A percentile compares a stretch with the other conserved stretches of the same genome.
Conservation (phyloP, 2,329 filamentous ascomycete genomes). For the Ambrosiella beaveri region DNA sequence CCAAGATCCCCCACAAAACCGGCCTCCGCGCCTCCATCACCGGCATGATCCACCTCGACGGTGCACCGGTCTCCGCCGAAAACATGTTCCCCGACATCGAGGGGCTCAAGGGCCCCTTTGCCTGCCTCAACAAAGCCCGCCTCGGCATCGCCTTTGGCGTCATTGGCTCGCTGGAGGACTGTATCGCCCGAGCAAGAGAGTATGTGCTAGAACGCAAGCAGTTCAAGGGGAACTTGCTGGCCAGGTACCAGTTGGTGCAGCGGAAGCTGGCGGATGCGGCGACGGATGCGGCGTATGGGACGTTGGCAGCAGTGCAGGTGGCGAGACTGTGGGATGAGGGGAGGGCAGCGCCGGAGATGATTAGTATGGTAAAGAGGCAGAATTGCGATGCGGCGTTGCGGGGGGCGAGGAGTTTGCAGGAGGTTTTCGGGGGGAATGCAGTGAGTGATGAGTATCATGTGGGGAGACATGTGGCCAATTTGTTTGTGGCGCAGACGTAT, state of each 20-base stretch:
- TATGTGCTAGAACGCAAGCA: slow-evolving; percentile 91
- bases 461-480: slow-evolving; percentile 82
- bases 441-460: slow-evolving; percentile 95
- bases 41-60: slow-evolving; percentile 93
- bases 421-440: slow-evolving; percentile 96
- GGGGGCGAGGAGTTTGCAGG: slow-evolving; percentile 68
- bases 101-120: slow-evolving; percentile 76
- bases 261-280: slow-evolving; percentile 91
- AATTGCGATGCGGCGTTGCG: slow-evolving; percentile 83
- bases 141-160: slow-evolving; percentile 89
- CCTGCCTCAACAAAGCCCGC: slow-evolving; percentile 82
- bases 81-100: slow-evolving; percentile 92
- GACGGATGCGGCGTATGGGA: slow-evolving; percentile 81
- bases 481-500: slow-evolving; percentile 96
- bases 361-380: slow-evolving; percentile 88
- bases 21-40: slow-evolving; percentile 85
- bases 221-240: slow-evolving; percentile 89
- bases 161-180: slow-evolving; percentile 89
- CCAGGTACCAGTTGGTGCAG: slow-evolving; percentile 91
- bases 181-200: slow-evolving; percentile 58
- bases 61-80: slow-evolving; percentile 68
- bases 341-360: slow-evolving; percentile 77
- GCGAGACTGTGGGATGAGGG: slow-evolving; percentile 85
- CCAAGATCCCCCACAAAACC: slow-evolving; percentile 86
- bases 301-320: slow-evolving; percentile 79